These are phyloP conservation scores for Suillus hirtellus DNA, from an alignment of 768 basidiomycete species.

Conservation along the genomic window DNA sequence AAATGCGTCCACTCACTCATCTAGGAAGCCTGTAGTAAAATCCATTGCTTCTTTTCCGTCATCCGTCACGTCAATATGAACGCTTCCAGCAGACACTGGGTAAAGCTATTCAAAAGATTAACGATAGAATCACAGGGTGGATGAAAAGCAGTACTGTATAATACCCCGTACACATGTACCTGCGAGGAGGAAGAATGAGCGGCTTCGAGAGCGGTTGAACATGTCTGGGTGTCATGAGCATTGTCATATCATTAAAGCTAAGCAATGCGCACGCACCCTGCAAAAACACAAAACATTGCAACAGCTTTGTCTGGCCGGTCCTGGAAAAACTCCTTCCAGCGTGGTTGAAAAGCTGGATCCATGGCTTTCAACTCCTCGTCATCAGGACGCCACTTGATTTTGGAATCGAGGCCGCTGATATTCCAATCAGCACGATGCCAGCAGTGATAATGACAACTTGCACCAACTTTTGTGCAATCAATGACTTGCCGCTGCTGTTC, in stretches of 20 bases:
- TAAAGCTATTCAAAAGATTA: no score
- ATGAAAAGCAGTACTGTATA: no score
- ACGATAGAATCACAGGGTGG: no score
- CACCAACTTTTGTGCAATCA: slow-evolving; percentile 54
- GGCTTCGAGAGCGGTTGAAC: neutral
- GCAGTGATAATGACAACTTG: neutral
- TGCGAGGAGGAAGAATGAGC: slow-evolving; percentile 10
- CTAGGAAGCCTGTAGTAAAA: no score
- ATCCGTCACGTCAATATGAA: no score
- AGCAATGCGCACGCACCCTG: slow-evolving; percentile 35
- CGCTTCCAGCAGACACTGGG: no score
- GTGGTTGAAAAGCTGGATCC: slow-evolving; percentile 44
- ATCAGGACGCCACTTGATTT: slow-evolving; percentile 56
- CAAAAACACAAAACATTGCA: slow-evolving; percentile 41
- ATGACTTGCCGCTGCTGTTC: slow-evolving; percentile 39
- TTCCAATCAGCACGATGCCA: neutral
- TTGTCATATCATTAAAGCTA: neutral
- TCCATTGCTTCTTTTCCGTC: no score
- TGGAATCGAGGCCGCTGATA: slow-evolving; percentile 51
- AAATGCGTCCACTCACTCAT: no score
- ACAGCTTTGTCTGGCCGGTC: slow-evolving; percentile 58
- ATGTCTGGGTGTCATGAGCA: neutral
- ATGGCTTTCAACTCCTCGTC: slow-evolving; percentile 48
- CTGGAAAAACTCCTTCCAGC: slow-evolving; percentile 53
- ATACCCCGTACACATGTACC: no score